A percentile compares a stretch with the other conserved stretches of the same genome.
These are phyloP conservation scores for Mucor racemosus DNA, from an alignment of 371 early-diverging fungal genomes.

Conservation along the genomic window DNA sequence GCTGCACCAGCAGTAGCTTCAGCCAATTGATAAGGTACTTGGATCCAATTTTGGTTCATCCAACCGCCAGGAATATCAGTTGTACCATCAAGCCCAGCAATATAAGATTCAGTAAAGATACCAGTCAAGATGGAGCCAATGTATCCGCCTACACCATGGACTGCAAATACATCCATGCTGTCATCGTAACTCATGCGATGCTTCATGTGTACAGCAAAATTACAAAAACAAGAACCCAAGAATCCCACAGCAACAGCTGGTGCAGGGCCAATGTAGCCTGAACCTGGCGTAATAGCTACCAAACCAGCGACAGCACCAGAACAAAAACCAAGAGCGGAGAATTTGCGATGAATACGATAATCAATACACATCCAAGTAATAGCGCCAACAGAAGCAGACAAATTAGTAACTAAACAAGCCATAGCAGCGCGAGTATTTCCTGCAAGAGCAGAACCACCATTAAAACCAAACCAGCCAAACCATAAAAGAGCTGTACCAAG, in stretches of 20 bases:
- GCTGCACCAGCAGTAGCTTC: slow-evolving; percentile 75
- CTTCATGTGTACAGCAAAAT: slow-evolving; percentile 80
- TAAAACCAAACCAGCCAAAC: slow-evolving; percentile 95
- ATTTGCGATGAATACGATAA: slow-evolving; percentile 75
- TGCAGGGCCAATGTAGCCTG: slow-evolving; percentile 87
- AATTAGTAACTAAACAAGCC: slow-evolving; percentile 85
- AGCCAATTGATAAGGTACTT: slow-evolving; percentile 82
- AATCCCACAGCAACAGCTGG: slow-evolving; percentile 86
- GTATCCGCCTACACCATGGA: slow-evolving; percentile 89
- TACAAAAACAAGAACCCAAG: slow-evolving; percentile 72
- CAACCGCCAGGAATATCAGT: slow-evolving; percentile 79
- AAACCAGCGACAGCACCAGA: slow-evolving; percentile 93
- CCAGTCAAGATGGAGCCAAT: slow-evolving; percentile 87
- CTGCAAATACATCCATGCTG: slow-evolving; percentile 85
- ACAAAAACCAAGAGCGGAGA: slow-evolving; percentile 90
- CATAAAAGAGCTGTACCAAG: slow-evolving; percentile 87
- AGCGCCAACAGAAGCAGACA: slow-evolving; percentile 84
- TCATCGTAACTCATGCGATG: slow-evolving; percentile 86
- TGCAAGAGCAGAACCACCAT: slow-evolving; percentile 85
- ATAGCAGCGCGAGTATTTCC: slow-evolving; percentile 85
- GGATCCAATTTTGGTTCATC: slow-evolving; percentile 82
- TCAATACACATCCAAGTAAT: slow-evolving; percentile 85
- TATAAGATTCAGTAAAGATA: slow-evolving; percentile 80
- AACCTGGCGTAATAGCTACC: slow-evolving; percentile 92
- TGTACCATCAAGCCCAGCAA: slow-evolving; percentile 76